These are phyloP conservation scores for Pyrenophora graminea DNA, from an alignment of 2,329 filamentous ascomycete species.

Conservation along the genomic window DNA sequence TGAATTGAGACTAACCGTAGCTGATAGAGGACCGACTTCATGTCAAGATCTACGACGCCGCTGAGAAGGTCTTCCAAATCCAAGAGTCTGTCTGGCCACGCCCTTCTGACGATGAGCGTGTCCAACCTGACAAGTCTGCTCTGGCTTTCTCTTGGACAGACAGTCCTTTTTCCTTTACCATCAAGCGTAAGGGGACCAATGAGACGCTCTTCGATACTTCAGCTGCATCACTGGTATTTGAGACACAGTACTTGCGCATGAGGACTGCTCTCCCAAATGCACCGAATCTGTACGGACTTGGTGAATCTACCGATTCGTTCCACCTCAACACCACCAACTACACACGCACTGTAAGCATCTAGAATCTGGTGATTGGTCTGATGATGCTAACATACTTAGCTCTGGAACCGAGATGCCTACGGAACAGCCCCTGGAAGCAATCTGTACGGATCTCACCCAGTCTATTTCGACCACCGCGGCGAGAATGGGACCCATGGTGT, in stretches of 20 bases:
- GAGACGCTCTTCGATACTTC: slow-evolving; percentile 72
- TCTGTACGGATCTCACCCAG: slow-evolving; percentile 72
- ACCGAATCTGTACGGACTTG: slow-evolving; percentile 75
- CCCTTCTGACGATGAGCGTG: slow-evolving; percentile 48
- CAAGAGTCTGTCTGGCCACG: slow-evolving; percentile 70
- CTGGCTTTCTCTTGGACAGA: slow-evolving; percentile 60
- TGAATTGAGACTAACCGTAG: slow-evolving; percentile 50
- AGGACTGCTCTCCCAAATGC: slow-evolving; percentile 69
- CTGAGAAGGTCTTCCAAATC: slow-evolving; percentile 72
- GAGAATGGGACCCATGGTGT: slow-evolving; percentile 46
- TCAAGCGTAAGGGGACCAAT: slow-evolving; percentile 60
- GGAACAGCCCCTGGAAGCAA: slow-evolving; percentile 64
- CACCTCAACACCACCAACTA: slow-evolving; percentile 70
- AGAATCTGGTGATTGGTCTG: slow-evolving; percentile 40
- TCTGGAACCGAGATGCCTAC: slow-evolving; percentile 73
- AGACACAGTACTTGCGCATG: slow-evolving; percentile 75
- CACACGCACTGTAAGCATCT: slow-evolving; percentile 54
- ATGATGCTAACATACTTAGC: slow-evolving; percentile 58
- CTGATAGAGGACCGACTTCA: slow-evolving; percentile 65
- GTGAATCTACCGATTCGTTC: slow-evolving; percentile 74
- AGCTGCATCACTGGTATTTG: slow-evolving; percentile 69
- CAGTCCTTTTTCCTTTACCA: slow-evolving; percentile 69
- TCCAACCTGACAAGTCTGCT: slow-evolving; percentile 45
- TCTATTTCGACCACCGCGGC: slow-evolving; percentile 75
- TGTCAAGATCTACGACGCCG: slow-evolving; percentile 71